phyloP scores from a whole-genome alignment of 192 early-diverging fungal genomes.

The Lobulomyces angularis region DNA sequence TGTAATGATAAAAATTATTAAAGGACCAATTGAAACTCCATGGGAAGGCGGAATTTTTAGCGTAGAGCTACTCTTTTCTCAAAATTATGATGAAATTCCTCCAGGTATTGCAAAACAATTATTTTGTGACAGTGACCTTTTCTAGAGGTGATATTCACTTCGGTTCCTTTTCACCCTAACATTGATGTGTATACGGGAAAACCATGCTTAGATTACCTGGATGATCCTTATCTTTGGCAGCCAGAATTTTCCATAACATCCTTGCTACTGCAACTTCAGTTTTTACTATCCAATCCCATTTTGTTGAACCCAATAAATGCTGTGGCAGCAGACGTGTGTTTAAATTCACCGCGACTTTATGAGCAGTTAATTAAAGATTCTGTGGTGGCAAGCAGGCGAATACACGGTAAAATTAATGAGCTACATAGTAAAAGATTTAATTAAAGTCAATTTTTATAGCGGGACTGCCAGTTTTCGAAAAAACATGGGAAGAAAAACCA shows the following conservation, averaged over 20 bases:
- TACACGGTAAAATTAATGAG: conserved; percentile 17
- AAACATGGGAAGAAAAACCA: conserved; percentile 1
- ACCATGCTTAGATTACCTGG: conserved; percentile 23
- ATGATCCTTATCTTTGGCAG: conserved; percentile 19
- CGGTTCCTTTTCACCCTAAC: conserved; percentile 49
- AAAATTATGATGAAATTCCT: conserved; percentile 31
- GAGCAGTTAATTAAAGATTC: conserved; percentile 34
- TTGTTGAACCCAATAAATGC: conserved; percentile 27
- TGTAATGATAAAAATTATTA: conserved; percentile 17
- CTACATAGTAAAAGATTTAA: not conserved
- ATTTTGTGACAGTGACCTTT: conserved; percentile 35
- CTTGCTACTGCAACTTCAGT: conserved; percentile 16
- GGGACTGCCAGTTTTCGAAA: conserved; percentile 2
- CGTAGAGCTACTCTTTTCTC: conserved; percentile 24
- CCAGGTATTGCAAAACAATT: conserved; percentile 31
- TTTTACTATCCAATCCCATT: conserved; percentile 25
- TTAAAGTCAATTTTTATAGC: conserved; percentile 4
- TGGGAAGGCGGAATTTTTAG: conserved; percentile 38
- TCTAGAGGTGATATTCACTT: too few species aligned
- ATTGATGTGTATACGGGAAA: conserved; percentile 30
- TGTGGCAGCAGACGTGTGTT: conserved; percentile 29
- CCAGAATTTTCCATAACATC: conserved; percentile 15
- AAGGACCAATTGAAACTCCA: conserved; percentile 23
- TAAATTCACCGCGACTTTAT: conserved; percentile 24
- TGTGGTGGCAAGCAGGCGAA: conserved; percentile 29